Evolutionary conservation across 2,329 filamentous ascomycete species (phyloP), one percentile per base, ranked within the genome.

Genomic region (Trichocomaceae sp.): DNA sequence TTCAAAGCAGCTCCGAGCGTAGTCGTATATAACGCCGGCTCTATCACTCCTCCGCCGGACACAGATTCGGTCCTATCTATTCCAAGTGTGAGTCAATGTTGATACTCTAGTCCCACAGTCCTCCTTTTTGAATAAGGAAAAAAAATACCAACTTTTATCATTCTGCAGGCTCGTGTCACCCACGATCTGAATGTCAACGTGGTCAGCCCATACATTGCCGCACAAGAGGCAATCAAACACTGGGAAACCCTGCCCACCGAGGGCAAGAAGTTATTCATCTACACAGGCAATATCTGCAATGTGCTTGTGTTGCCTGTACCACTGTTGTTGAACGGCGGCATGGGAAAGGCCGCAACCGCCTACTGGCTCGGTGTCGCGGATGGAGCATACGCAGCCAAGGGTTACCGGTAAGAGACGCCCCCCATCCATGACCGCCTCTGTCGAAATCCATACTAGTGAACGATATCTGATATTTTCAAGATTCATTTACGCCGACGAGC

Each of bases 11-110:
- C 66, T 29, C 75, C 75, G 10, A 72, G 62, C 39, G 69, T 76
- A 31, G 70, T 77, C 15, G 60, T 77, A 8, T 77, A 77, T 64
- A 77, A 77, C 58, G 73, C 72, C 29, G 72, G 66, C 1, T 53
- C 64, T 13, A 52, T 71, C 13, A 71, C 70, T 3, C 54, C 50
- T 3, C 71, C 72, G 41, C 63, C 70, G 0, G 64, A 68, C 13
- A 52, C 65, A 20, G 61, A 67, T 39, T 66, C 63, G 9, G 19
- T 67, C 5, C 62, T 76, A 9, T 70, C 71, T 1, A 61, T 76
- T 35, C 55, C 69, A 1, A 20, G n/a, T 1, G 55, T 47, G 12
- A 45, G 47, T 35, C 12, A 35, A 7, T n/a, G 7, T 26, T 26
- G 23, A 26, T 26, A 4, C 23, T 26, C 4, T 35, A 15, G 3